Evolutionary conservation across 257 asterid genomes (phyloP).

Genomic region (Rubia yunnanensis): DNA sequence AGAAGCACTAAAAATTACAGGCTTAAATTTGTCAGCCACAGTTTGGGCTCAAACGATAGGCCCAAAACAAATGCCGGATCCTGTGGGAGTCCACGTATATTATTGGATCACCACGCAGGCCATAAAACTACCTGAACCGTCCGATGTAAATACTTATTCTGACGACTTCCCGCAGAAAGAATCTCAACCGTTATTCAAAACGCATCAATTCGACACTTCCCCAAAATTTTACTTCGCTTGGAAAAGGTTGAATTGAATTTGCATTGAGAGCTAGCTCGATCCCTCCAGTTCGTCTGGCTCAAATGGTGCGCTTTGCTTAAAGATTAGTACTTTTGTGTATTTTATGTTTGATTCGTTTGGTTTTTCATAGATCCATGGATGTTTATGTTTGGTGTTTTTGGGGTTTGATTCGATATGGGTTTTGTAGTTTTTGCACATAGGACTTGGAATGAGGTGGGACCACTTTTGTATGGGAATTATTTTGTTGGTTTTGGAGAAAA

Average conservation of each 20-base stretch:
- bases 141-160: constrained; percentile 12
- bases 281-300: constrained; percentile 17
- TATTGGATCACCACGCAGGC: constrained; percentile 11
- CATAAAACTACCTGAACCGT: constrained; percentile 16
- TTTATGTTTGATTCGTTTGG: neutral
- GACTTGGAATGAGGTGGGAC: neutral
- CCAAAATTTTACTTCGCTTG: neutral
- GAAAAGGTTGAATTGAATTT: neutral
- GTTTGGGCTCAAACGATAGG: neutral
- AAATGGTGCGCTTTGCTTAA: constrained; percentile 27
- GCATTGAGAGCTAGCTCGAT: constrained; percentile 13
- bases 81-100: constrained; percentile 26
- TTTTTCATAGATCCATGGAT: constrained; percentile 1
- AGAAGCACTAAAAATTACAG: no score
- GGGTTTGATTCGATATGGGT: neutral
- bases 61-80: neutral
- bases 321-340: neutral
- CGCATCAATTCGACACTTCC: neutral
- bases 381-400: neutral
- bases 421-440: neutral
- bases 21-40: neutral
- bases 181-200: constrained; percentile 21
- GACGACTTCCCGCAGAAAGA: neutral
- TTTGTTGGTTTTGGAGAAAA: no score
- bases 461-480: no score